phyloP scores from a whole-genome alignment of 495 filamentous ascomycete species.

The Pyrenopolyporus hunteri region DNA sequence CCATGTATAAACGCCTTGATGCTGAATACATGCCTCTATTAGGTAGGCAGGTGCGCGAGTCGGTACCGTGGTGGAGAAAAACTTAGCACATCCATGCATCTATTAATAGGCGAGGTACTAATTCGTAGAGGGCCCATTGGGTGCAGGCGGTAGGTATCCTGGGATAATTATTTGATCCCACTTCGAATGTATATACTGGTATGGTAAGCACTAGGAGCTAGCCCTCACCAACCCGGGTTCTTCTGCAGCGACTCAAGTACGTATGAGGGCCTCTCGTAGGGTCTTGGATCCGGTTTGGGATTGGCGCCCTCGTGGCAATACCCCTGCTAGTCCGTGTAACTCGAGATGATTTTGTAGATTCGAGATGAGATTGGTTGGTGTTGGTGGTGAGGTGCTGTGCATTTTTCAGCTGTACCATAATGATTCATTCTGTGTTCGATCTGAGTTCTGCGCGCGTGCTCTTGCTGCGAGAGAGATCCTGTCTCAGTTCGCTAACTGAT shows the following conservation, averaged over 20 bases:
- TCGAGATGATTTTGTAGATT: neutral
- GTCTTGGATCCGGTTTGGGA: neutral
- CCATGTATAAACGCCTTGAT: too few species aligned
- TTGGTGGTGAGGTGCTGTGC: conserved; percentile 3
- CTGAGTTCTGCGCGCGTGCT: conserved; percentile 17
- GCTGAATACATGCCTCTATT: too few species aligned
- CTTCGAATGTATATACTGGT: too few species aligned
- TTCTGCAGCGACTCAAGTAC: too few species aligned
- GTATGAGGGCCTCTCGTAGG: too few species aligned
- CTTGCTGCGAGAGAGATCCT: conserved; percentile 23
- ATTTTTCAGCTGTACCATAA: conserved; percentile 30
- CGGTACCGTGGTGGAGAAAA: too few species aligned
- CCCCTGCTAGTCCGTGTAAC: conserved; percentile 7
- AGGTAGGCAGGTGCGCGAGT: too few species aligned
- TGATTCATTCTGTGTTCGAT: conserved; percentile 17
- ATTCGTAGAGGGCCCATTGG: too few species aligned
- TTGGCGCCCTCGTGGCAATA: conserved; percentile 29
- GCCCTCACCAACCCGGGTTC: neutral
- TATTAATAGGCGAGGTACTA: neutral
- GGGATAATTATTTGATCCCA: conserved; percentile 7
- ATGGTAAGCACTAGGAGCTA: conserved; percentile 17
- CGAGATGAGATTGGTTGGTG: conserved; percentile 27
- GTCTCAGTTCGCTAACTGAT: conserved; percentile 28
- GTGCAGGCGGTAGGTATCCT: neutral
- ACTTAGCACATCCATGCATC: too few species aligned